Evolutionary conservation across 345 rosid genomes (phyloP).

Genomic region (Xanthoceras sorbifolium): DNA sequence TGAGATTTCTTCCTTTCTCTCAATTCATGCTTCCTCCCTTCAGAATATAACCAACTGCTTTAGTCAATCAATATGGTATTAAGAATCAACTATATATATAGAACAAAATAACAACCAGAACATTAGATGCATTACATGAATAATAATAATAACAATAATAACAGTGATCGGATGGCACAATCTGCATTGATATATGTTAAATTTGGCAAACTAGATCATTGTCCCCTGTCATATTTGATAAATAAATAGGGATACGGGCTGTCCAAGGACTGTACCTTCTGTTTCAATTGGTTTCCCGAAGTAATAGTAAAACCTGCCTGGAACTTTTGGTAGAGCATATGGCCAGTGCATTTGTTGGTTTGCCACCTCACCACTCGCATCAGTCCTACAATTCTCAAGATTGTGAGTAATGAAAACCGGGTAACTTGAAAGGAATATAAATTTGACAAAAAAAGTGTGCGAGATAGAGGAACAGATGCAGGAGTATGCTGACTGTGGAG

Average conservation of each 20-base stretch:
- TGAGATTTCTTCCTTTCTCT: conserved; percentile 49
- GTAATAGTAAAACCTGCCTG: conserved; percentile 49
- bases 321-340: conserved; percentile 43
- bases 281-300: conserved; percentile 60
- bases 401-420: background rate
- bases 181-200: background rate
- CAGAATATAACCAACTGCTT: background rate
- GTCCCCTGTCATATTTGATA: background rate
- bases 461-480: background rate
- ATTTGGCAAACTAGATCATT: background rate
- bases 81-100: background rate
- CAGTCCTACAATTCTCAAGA: conserved; percentile 29
- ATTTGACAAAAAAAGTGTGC: background rate
- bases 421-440: background rate
- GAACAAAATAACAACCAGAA: background rate
- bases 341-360: conserved; percentile 40
- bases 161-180: too few relatives aligned
- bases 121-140: background rate
- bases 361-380: conserved; percentile 40
- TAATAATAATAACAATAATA: too few relatives aligned
- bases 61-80: background rate
- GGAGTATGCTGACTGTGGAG: background rate
- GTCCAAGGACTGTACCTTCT: conserved; percentile 26
- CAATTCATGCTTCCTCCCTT: conserved; percentile 48
- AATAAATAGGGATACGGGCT: background rate